These are phyloP conservation scores for Thalassia testudinum DNA, from an alignment of 116 monocot species.

Conservation along the genomic window DNA sequence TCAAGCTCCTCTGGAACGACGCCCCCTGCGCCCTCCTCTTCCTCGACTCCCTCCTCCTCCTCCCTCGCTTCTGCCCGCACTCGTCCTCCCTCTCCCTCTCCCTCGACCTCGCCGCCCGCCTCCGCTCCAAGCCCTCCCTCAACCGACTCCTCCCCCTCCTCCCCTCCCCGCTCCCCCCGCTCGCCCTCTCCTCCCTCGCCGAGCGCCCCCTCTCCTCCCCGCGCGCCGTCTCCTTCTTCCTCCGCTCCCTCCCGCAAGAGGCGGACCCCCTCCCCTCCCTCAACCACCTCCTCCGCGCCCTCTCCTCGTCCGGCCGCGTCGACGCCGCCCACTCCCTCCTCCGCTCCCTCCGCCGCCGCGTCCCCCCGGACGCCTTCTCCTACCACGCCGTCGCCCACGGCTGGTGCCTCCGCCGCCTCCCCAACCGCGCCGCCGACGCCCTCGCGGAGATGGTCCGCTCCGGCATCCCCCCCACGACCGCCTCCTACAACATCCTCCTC, in stretches of 20 bases:
- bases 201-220: constrained; percentile 41
- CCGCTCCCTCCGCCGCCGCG: constrained; percentile 25
- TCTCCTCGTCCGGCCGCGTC: constrained; percentile 43
- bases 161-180: constrained; percentile 15
- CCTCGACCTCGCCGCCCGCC: constrained; percentile 47
- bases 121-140: constrained; percentile 16
- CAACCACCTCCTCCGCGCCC: constrained; percentile 69
- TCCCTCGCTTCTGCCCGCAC: constrained; percentile 12
- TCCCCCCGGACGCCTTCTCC: constrained; percentile 39
- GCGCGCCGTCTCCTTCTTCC: constrained; percentile 53
- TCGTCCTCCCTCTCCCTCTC: constrained; percentile 42
- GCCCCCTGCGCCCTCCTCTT: constrained; percentile 52
- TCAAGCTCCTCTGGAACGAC: constrained; percentile 56
- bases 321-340: constrained; percentile 36
- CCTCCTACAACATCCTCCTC: constrained; percentile 67
- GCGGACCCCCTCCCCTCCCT: constrained; percentile 6
- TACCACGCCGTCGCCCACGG: constrained; percentile 81
- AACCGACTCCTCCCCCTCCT: constrained; percentile 16
- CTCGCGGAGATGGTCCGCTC: constrained; percentile 59
- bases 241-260: constrained; percentile 32
- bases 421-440: constrained; percentile 35
- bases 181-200: constrained; percentile 42
- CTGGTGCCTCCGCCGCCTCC: constrained; percentile 56
- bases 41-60: constrained; percentile 41
- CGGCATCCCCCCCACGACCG: constrained; percentile 48